Percentiles rank a stretch among this genome's conserved stretches.
Conservation (phyloP, 345 rosid genomes). For the Microcos paniculata region DNA sequence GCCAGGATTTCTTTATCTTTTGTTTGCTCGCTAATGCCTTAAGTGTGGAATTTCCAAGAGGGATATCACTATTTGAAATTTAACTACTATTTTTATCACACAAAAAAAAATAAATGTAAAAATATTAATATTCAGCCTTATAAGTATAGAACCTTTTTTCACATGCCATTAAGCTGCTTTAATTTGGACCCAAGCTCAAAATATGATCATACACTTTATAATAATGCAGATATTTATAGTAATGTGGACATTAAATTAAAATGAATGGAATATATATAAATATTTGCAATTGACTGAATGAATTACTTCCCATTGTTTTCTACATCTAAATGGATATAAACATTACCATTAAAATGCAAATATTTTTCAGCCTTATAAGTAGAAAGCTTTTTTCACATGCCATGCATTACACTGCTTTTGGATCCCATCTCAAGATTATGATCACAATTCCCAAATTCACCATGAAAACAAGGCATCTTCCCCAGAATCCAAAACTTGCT, state of each 20-base stretch:
- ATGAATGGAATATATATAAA: neutral
- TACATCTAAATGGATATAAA: neutral
- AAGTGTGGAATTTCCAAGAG: too few relatives aligned
- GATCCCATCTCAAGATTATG: neutral
- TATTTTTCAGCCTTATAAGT: neutral
- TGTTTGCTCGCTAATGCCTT: too few relatives aligned
- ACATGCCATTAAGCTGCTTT: too few relatives aligned
- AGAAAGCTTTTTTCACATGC: neutral
- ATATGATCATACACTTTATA: too few relatives aligned
- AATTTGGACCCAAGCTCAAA: too few relatives aligned
- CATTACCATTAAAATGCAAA: neutral
- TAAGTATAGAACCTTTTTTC: too few relatives aligned
- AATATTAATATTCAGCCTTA: too few relatives aligned
- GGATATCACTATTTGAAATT: too few relatives aligned
- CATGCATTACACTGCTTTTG: neutral
- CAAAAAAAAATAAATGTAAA: too few relatives aligned
- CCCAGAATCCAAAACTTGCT: constrained; percentile 12
- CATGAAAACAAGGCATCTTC: constrained; percentile 16
- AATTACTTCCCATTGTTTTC: neutral
- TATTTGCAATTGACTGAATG: neutral
- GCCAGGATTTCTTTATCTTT: too few relatives aligned
- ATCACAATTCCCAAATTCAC: neutral
- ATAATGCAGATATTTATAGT: neutral
- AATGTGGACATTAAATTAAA: neutral
- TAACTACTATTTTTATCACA: too few relatives aligned